A percentile compares a stretch with the other conserved stretches of the same genome.
phyloP scores from a whole-genome alignment of 1,139 yeast genomes.

The Wickerhamomyces sp. region DNA sequence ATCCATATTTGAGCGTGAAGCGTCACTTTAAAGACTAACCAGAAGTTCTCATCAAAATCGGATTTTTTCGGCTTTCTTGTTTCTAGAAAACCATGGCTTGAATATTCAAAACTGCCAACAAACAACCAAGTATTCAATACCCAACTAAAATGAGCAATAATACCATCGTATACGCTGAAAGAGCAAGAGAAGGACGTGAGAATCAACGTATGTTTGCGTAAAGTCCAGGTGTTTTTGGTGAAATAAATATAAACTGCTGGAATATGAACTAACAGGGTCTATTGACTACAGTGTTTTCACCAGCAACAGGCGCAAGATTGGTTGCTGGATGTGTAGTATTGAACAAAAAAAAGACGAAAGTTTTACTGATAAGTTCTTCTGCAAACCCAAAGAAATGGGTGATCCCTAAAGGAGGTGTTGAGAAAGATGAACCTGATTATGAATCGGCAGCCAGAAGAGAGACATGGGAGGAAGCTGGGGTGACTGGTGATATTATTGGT shows the following conservation, averaged over 20 bases:
- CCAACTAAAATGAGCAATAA: not conserved
- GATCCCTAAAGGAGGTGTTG: constrained; percentile 95
- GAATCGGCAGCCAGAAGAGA: constrained; percentile 63
- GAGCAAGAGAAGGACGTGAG: constrained; percentile 19
- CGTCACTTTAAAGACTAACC: no score
- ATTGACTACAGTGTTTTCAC: constrained; percentile 35
- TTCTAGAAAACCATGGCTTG: no score
- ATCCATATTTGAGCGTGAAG: constrained; percentile 3
- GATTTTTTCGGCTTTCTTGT: no score
- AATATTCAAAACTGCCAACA: no score
- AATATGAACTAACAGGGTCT: no score
- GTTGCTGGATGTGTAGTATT: constrained; percentile 88
- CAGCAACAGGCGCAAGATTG: constrained; percentile 67
- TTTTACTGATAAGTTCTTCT: constrained; percentile 73
- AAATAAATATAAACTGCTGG: no score
- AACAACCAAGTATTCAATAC: no score
- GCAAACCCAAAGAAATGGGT: constrained; percentile 72
- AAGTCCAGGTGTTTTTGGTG: no score
- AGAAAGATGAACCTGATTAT: constrained; percentile 65
- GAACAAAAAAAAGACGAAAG: constrained; percentile 49
- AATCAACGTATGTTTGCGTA: constrained; percentile 13
- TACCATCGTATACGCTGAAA: constrained; percentile 4
- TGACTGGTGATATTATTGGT: constrained; percentile 52
- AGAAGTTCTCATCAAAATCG: no score
- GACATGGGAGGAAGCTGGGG: constrained; percentile 98